Conservation (phyloP, 2,329 filamentous ascomycete species). For the Fusarium buxicola region DNA sequence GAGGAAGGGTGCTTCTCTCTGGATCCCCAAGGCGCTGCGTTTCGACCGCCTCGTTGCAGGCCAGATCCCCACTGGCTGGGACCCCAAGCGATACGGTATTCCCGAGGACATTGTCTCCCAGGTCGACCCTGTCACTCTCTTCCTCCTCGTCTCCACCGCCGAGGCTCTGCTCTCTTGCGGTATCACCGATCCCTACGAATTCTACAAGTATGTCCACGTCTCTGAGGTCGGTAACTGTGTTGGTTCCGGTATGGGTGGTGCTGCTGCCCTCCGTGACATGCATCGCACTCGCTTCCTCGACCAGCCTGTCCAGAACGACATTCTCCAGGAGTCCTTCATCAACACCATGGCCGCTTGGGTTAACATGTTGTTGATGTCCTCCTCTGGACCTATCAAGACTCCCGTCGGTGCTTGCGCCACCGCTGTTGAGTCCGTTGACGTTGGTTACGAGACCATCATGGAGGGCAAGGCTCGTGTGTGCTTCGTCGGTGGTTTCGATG, state of each 20-base stretch:
- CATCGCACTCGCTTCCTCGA: slow-evolving; percentile 98
- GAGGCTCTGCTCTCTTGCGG: slow-evolving; percentile 91
- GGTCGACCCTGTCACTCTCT: slow-evolving; percentile 96
- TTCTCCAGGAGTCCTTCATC: slow-evolving; percentile 99
- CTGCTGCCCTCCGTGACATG: slow-evolving; percentile 92
- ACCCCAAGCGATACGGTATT: slow-evolving; percentile 94
- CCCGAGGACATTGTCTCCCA: slow-evolving; percentile 98
- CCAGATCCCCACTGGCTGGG: slow-evolving; percentile 97
- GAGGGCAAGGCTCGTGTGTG: slow-evolving; percentile 98
- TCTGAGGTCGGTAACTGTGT: slow-evolving; percentile 98
- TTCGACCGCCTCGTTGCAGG: slow-evolving; percentile 98
- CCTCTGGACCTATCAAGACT: slow-evolving; percentile 98
- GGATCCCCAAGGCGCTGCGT: slow-evolving; percentile 96
- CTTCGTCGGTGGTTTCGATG: slow-evolving; percentile 98
- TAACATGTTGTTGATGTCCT: slow-evolving; percentile 98
- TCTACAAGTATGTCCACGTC: slow-evolving; percentile 99
- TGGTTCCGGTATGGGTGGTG: slow-evolving; percentile 97
- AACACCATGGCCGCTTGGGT: slow-evolving; percentile 99
- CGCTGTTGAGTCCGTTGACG: slow-evolving; percentile 95
- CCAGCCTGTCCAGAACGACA: slow-evolving; percentile 98
- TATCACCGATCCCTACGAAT: slow-evolving; percentile 99
- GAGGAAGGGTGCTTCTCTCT: slow-evolving; percentile 93
- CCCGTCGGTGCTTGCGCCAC: slow-evolving; percentile 98
- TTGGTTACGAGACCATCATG: slow-evolving; percentile 97
- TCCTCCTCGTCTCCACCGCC: slow-evolving; percentile 91